A percentile compares a stretch with the other conserved stretches of the same genome.
Evolutionary conservation across 1,284 basidiomycete species (phyloP).

Genomic region (Puccinia coronata): DNA sequence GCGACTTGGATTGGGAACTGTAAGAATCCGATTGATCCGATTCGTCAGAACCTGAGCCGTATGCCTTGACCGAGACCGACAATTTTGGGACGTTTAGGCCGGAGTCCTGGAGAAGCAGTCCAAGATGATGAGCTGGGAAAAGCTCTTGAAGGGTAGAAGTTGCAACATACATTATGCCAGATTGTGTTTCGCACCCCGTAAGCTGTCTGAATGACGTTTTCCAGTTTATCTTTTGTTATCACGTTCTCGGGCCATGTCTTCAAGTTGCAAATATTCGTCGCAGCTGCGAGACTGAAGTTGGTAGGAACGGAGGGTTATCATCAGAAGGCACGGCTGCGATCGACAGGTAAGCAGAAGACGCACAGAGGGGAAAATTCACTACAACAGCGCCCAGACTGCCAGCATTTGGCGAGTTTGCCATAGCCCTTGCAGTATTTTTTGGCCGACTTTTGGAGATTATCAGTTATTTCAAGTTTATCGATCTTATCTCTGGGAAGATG

Average conservation of each 20-base stretch:
- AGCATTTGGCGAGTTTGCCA: slow-evolving; percentile 22
- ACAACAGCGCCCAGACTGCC: slow-evolving; percentile 8
- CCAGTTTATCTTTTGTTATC: neutral
- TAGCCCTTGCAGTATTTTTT: neutral
- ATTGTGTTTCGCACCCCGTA: neutral
- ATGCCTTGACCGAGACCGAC: neutral
- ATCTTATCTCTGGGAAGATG: neutral
- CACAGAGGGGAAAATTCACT: slow-evolving; percentile 33
- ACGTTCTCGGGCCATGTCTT: neutral
- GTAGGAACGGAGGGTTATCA: neutral
- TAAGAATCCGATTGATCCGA: neutral
- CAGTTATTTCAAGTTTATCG: neutral
- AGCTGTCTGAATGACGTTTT: neutral
- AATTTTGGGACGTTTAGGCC: slow-evolving; percentile 25
- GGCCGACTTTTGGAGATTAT: neutral
- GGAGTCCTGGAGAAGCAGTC: neutral
- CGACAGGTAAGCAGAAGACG: neutral
- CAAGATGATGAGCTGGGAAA: neutral
- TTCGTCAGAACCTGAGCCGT: neutral
- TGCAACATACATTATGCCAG: slow-evolving; percentile 30
- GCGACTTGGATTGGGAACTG: neutral
- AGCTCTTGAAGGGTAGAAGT: neutral
- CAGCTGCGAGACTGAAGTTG: slow-evolving; percentile 20
- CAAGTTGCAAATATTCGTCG: slow-evolving; percentile 40
- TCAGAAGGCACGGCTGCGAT: neutral